These are phyloP conservation scores for Moniliophthora roreri DNA, from an alignment of 1,284 basidiomycete genomes.

Conservation along the genomic window DNA sequence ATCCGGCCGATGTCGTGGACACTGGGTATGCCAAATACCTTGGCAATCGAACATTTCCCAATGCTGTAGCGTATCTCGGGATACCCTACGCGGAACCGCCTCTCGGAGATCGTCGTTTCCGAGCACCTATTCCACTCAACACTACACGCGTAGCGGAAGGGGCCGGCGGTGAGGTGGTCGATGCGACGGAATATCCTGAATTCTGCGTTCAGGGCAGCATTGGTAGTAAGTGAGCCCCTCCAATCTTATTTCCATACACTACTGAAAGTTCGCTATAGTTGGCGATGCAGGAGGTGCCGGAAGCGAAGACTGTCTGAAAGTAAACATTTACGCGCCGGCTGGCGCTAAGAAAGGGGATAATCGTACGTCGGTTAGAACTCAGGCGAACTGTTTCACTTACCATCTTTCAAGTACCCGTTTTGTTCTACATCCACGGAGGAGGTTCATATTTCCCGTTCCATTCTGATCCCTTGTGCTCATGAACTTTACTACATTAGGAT, in stretches of 20 bases:
- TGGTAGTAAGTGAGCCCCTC: slow-evolving; percentile 34
- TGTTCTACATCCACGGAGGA: slow-evolving; percentile 69
- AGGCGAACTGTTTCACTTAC: no score
- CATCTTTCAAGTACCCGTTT: slow-evolving; percentile 29
- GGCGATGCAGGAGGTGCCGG: slow-evolving; percentile 59
- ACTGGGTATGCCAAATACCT: slow-evolving; percentile 53
- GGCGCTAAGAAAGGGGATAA: slow-evolving; percentile 40
- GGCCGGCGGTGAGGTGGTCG: slow-evolving; percentile 36
- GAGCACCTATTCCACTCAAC: slow-evolving; percentile 46
- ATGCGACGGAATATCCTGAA: slow-evolving; percentile 50
- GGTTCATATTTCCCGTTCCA: slow-evolving; percentile 27
- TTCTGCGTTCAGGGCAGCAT: slow-evolving; percentile 60
- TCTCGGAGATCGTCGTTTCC: slow-evolving; percentile 48
- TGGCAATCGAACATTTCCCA: slow-evolving; percentile 50
- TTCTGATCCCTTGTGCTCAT: slow-evolving; percentile 1
- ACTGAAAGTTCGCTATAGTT: slow-evolving; percentile 20
- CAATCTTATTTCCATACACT: no score
- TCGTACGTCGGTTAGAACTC: slow-evolving; percentile 25
- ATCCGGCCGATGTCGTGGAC: slow-evolving; percentile 37
- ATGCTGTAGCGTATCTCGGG: slow-evolving; percentile 56
- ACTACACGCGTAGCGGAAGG: slow-evolving; percentile 36
- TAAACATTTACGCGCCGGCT: slow-evolving; percentile 53
- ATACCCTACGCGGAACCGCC: slow-evolving; percentile 58
- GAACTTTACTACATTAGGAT: slow-evolving; percentile 34
- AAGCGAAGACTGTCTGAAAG: slow-evolving; percentile 56